Evolutionary conservation across 805 yeast species (phyloP), one percentile per base, ranked within the genome.

Genomic region (Yarrowia hollandica): DNA sequence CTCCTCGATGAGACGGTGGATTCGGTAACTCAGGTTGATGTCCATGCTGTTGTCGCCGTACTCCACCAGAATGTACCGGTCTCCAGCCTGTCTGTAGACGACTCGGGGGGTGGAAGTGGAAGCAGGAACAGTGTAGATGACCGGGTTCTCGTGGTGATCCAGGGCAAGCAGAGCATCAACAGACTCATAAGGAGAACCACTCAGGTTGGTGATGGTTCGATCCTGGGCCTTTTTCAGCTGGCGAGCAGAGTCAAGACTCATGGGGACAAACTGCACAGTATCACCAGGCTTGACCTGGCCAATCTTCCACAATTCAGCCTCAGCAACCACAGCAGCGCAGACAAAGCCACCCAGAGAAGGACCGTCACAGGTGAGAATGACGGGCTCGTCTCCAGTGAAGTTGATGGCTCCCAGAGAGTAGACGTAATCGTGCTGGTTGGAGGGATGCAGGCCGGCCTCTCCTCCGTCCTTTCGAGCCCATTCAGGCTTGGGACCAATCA

Each of bases 381-480:
- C 99, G 1, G 98, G 98, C 73, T 92, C 98, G 74, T 94, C 98
- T 74, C 99, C 99, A 31, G 98, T 94, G 72, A 94, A 94, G 74
- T 94, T 94, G 72, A 92, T 86, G 25, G 99, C 98, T 67, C 99
- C 98, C 57, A 90, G 75, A 0, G 98, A 90, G 72, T 92, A 92
- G 57, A 92, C 98, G 69, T 92, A 94, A 75, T 92, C 99, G 71
- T 92, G 98, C 39, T 96, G 91, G 74, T 92, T 92, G n/a, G 97
- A 90, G 52, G 99, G 99, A 76, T 92, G 99, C 69, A 92, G 78
- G 60, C 99, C 99, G 61, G 94, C 99, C 67, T 90, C 96, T 62
- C 98, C 99, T 74, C 98, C 99, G 71, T 90, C 96, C 9, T 79
- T 71, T 75, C 99, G 83, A 11, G 97, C 97, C 99, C 98, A 94